These are phyloP conservation scores for Fagopyrum esculentum DNA, from an alignment of 148 eudicot genomes.

Conservation along the genomic window DNA sequence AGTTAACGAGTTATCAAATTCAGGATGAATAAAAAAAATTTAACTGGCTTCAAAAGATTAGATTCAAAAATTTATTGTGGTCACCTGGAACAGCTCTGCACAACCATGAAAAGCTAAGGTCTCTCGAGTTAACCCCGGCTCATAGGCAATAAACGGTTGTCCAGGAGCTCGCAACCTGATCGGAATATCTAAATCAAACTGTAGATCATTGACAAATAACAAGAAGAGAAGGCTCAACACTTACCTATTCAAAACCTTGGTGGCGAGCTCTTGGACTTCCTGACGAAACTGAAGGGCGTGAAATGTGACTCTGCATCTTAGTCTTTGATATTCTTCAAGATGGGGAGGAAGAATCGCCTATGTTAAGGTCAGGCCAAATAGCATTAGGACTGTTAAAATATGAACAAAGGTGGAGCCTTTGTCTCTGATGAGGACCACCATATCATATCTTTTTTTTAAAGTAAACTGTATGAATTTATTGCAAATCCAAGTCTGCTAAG, in stretches of 20 bases:
- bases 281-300: conserved; percentile 73
- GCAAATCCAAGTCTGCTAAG: too few relatives aligned
- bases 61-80: background rate
- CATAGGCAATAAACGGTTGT: conserved; percentile 81
- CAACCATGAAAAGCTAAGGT: conserved; percentile 89
- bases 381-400: background rate
- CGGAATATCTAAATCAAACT: background rate
- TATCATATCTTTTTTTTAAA: background rate
- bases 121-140: conserved; percentile 91
- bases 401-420: background rate
- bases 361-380: conserved; percentile 1
- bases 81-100: conserved; percentile 94
- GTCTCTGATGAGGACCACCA: background rate
- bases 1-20: background rate
- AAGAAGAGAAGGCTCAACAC: background rate
- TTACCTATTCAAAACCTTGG: conserved; percentile 59
- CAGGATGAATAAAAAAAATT: background rate
- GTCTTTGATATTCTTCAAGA: conserved; percentile 78
- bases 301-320: conserved; percentile 82
- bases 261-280: conserved; percentile 77
- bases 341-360: conserved; percentile 70
- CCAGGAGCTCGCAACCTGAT: conserved; percentile 58
- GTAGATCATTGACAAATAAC: background rate
- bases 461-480: too few relatives aligned
- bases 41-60: background rate